Evolutionary conservation across 2,329 filamentous ascomycete genomes (phyloP).

Genomic region (Calonectria leucothoes): DNA sequence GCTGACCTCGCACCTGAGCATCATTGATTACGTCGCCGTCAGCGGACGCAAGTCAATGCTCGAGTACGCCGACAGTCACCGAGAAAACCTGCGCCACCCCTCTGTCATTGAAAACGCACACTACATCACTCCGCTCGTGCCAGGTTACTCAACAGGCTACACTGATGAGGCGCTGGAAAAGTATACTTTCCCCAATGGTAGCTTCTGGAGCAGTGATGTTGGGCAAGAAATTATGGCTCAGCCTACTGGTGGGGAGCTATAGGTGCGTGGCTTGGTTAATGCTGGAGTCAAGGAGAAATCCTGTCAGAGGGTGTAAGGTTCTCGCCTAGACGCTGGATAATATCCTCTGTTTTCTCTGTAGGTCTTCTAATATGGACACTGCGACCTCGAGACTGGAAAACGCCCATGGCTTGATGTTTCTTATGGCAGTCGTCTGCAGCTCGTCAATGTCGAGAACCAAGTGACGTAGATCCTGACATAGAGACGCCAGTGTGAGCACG

Average conservation of each 20-base stretch:
- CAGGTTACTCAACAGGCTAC: constrained; percentile 71
- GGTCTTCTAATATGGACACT: constrained; percentile 44
- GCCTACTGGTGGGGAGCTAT: constrained; percentile 46
- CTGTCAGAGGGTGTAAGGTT: not conserved
- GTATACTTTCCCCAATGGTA: constrained; percentile 73
- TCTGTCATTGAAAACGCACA: constrained; percentile 84
- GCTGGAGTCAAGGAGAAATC: not conserved
- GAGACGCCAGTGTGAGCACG: constrained; percentile 46
- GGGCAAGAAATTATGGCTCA: constrained; percentile 44
- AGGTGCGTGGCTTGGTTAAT: constrained; percentile 1
- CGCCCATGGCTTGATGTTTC: constrained; percentile 43
- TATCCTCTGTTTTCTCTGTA: constrained; percentile 42
- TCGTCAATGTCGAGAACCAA: constrained; percentile 47
- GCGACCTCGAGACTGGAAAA: constrained; percentile 43
- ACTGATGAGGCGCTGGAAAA: constrained; percentile 95
- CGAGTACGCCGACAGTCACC: constrained; percentile 92
- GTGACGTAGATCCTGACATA: constrained; percentile 38
- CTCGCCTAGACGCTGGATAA: constrained; percentile 28
- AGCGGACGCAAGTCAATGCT: constrained; percentile 83
- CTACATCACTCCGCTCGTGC: constrained; percentile 84
- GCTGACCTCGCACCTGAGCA: constrained; percentile 92
- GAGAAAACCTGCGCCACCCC: constrained; percentile 91
- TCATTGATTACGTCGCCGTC: constrained; percentile 91
- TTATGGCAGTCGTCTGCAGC: constrained; percentile 40
- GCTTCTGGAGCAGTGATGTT: constrained; percentile 45